phyloP scores from a whole-genome alignment of 2,329 filamentous ascomycete species.

The Clarireedia monteithiana region DNA sequence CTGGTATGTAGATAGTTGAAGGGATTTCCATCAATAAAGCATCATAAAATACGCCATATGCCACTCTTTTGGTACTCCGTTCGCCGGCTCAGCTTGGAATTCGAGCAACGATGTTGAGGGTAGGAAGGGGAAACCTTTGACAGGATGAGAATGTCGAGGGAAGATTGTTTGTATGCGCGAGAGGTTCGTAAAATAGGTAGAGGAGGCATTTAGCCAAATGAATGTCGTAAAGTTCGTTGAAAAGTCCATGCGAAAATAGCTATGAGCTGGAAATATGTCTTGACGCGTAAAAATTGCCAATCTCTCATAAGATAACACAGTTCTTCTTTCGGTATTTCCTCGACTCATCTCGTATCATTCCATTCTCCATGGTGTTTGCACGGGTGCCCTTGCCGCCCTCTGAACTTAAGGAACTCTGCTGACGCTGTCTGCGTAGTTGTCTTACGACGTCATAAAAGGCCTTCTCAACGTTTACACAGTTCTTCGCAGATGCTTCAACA shows the following conservation, averaged over 20 bases:
- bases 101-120: conserved; percentile 21
- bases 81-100: conserved; percentile 25
- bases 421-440: conserved; percentile 76
- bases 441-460: conserved; percentile 97
- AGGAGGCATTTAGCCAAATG: conserved; percentile 13
- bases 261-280: conserved; percentile 5
- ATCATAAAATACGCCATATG: conserved; percentile 24
- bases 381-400: conserved; percentile 19
- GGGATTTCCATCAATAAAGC: not conserved
- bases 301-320: conserved; percentile 31
- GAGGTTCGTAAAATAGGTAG: conserved; percentile 6
- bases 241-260: conserved; percentile 11
- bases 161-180: conserved; percentile 2
- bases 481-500: conserved; percentile 93
- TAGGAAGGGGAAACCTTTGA: conserved; percentile 14
- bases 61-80: conserved; percentile 30
- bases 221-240: conserved; percentile 21
- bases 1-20: not conserved
- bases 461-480: conserved; percentile 97
- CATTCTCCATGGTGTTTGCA: conserved; percentile 18
- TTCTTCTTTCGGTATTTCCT: conserved; percentile 24
- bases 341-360: conserved; percentile 19
- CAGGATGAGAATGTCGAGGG: conserved; percentile 4
- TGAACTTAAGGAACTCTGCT: conserved; percentile 29
- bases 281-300: conserved; percentile 2